Conservation (phyloP, 345 rosid species). For the Salix purpurea region DNA sequence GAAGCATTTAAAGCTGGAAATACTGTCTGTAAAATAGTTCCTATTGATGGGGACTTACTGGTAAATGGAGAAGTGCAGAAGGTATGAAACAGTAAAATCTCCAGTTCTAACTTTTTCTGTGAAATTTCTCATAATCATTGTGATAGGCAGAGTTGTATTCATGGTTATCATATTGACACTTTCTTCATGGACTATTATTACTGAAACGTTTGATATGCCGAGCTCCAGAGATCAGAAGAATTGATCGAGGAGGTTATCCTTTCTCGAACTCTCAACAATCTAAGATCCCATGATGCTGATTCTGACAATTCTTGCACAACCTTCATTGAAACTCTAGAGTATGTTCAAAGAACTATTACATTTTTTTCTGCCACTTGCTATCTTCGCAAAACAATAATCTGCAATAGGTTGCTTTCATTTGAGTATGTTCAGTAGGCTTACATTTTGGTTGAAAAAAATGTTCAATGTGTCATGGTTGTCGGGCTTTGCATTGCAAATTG, state of each 20-base stretch:
- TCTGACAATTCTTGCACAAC: slow-evolving; percentile 49
- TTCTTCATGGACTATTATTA: slow-evolving; percentile 1
- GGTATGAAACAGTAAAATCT: slow-evolving; percentile 35
- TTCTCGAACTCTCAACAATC: slow-evolving; percentile 67
- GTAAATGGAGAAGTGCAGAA: slow-evolving; percentile 94
- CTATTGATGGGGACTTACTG: slow-evolving; percentile 78
- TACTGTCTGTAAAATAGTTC: slow-evolving; percentile 92
- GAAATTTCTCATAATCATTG: no score
- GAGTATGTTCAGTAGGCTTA: neutral
- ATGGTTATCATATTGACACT: neutral
- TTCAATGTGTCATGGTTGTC: neutral
- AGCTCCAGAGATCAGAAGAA: slow-evolving; percentile 86
- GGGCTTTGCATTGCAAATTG: neutral
- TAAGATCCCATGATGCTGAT: slow-evolving; percentile 38
- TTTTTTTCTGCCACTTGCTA: slow-evolving; percentile 1
- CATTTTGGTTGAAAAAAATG: neutral
- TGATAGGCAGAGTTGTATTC: neutral
- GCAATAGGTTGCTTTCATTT: neutral
- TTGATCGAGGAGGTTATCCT: slow-evolving; percentile 86
- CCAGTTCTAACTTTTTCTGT: neutral
- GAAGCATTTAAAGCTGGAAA: slow-evolving; percentile 83
- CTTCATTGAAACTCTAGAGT: slow-evolving; percentile 80
- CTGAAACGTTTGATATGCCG: slow-evolving; percentile 22
- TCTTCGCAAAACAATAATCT: slow-evolving; percentile 6
- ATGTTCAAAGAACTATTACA: slow-evolving; percentile 25